Evolutionary conservation across 106 monocot genomes (phyloP), one percentile per base, ranked within the genome.

Genomic region (Triglochin maritima): DNA sequence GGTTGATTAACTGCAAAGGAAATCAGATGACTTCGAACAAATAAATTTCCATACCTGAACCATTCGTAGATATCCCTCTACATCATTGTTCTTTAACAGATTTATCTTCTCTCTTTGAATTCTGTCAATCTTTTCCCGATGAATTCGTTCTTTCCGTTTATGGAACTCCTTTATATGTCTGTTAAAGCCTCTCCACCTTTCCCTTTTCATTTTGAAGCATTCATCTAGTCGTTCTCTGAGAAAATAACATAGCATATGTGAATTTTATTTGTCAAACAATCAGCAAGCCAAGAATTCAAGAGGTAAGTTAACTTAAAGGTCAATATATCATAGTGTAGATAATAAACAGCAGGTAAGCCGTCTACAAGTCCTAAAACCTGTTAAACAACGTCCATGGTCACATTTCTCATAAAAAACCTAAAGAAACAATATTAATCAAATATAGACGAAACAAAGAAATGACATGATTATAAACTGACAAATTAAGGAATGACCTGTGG

Each of bases 91-190:
- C 81, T 98, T 98, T 56, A 98, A 73, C 45, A 98, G 84, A 62
- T 88, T 98, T 71, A 98, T 98, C 79, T 98, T 98, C 81, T 98
- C 98, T 16, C 98, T 77, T 69, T 98, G 98, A 74, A 98, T 98
- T 66, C 88, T 83, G 68, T 98, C 98, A 71, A 92, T 79, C 75
- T 86, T 98, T 84, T 98, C 98, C 17, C 88, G 79, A 74, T 91
- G 83, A 65, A 86, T 83, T 2, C 91, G 69, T 69, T 98, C 98
- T 70, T 92, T 98, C 71, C 88, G 82, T 67, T 98, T 98, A 65
- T 98, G 98, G 55, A 86, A 98, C 75, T 98, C 98, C 63, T 88
- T 98, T 3, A 92, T 80, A 67, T 77, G 88, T 63, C 77, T 81
- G 76, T 98, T 91, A 50, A 98, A 74, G 57, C 84, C 87, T 81